Evolutionary conservation across 1,284 basidiomycete genomes (phyloP), one percentile per base, ranked within the genome.

Genomic region (Kwoniella shivajii): DNA sequence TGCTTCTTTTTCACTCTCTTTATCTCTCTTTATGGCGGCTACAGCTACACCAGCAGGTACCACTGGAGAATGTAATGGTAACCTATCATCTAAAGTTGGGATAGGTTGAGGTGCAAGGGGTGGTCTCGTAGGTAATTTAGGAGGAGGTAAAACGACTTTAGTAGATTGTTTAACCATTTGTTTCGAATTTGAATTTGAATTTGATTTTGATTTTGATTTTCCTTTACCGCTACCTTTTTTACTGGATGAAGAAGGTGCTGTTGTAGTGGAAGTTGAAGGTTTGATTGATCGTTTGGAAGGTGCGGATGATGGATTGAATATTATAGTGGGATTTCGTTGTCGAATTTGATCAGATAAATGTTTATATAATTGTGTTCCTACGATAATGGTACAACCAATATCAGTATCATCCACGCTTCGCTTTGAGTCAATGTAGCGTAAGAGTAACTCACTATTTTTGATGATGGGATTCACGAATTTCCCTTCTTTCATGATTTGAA

Each of bases 401-500:
- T 36, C 20, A n/a, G 10, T 24, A 18, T 2, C 30, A 50, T 20
- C n/a, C 6, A 27, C 10, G 11, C 24, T 30, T 18, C 18, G n/a
- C 18, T 31, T 30, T 6, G 1, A 16, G 10, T 31, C 44, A 16
- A 16, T 30, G n/a, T 6, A 11, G 29, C 1, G 27, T 16, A 29
- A 36, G 2, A 14, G 34, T 27, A 10, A 83, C 89, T 74, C 68
- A 93, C 92, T 92, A 56, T 87, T 90, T 77, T 84, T 87, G 68
- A 95, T 86, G 24, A 80, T 77, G 1, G 85, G 81, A 72, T 92
- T 88, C 53, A 90, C 73, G 13, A 87, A 82, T 58, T 81, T 80
- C 0, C 90, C 86, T 50, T 95, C 88, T 69, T 88, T 87, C 80
- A 88, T 87, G 83, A 92, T 88, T 68, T 91, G 89, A 30, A 97